These are phyloP conservation scores for Cercospora sojina DNA, from an alignment of 2,329 filamentous ascomycete genomes.

Conservation along the genomic window DNA sequence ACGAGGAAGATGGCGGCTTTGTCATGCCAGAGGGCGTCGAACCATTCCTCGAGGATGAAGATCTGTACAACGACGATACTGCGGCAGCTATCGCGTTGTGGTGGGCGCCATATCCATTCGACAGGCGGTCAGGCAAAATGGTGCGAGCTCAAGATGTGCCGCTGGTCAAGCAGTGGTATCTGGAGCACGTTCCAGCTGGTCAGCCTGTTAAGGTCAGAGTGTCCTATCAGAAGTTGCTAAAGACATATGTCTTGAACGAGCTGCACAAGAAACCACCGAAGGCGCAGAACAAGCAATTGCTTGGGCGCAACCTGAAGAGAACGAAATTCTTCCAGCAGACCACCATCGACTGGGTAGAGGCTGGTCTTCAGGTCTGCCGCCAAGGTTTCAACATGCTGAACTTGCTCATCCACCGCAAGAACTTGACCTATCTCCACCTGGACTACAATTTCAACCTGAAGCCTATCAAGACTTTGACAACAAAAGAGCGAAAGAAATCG, in stretches of 20 bases:
- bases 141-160: conserved; percentile 96
- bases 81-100: conserved; percentile 88
- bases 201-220: conserved; percentile 97
- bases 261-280: conserved; percentile 95
- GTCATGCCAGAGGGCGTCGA: conserved; percentile 75
- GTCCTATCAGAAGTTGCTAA: conserved; percentile 96
- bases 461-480: conserved; percentile 96
- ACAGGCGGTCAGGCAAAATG: conserved; percentile 91
- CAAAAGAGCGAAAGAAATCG: conserved; percentile 98
- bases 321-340: conserved; percentile 99
- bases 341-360: conserved; percentile 98
- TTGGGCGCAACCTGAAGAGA: conserved; percentile 84
- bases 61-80: conserved; percentile 85
- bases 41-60: conserved; percentile 86
- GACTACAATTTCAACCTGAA: conserved; percentile 99
- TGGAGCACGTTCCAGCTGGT: conserved; percentile 87
- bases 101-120: conserved; percentile 98
- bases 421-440: conserved; percentile 94
- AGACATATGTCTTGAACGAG: conserved; percentile 94
- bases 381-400: conserved; percentile 99
- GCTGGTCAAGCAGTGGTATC: conserved; percentile 95
- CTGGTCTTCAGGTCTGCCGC: conserved; percentile 93
- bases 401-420: conserved; percentile 94
- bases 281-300: conserved; percentile 89
- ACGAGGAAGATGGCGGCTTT: conserved; percentile 56